Evolutionary conservation across 2,329 filamentous ascomycete genomes (phyloP), one percentile per base, ranked within the genome.

Genomic region (Fusarium foetens): DNA sequence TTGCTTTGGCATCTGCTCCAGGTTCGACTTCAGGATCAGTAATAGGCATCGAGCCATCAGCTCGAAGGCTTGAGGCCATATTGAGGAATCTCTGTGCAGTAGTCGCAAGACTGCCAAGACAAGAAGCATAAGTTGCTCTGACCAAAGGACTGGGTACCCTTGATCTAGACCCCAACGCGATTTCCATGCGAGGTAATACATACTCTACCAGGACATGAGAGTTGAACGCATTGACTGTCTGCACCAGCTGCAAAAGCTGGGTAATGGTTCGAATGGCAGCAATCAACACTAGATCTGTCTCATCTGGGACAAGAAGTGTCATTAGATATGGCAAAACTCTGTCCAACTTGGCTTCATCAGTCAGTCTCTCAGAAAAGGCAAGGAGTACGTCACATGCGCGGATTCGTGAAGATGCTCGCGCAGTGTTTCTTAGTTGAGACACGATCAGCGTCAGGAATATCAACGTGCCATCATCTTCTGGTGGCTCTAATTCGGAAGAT

Each of bases 301-400:
- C 90, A 78, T 99, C 96, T 66, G 90, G 92, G 41, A 76, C 76
- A 17, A 99, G 85, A 33, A 98, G 82, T 9, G 91, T 89, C 83
- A 97, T 93, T 39, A 98, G 84, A 79, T 98, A 98, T 2, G 96
- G 96, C 54, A 99, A 84, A 29, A 98, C 93, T 54, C 96, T 90
- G 80, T 99, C 97, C 53, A 99, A 85, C 80, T 98, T 98, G 6
- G 95, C 95, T 82, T 99, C 96, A 79, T 99, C 97, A 0, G 95
- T 97, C 29, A 98, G 83, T 66, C 93, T 88, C 82, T 98, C 95
- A 0, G 95, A 91, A 80, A 99, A 98, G 5, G 95, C 95, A 54
- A 99, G 84, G 52, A 99, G 86, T 43, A 99, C 87, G 80, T 99
- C 96, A 78, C 96, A 97, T 3, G 94, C 96, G 75, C 94, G 91